Evolutionary conservation across 345 rosid species (phyloP).

Genomic region (Nephelium lappaceum): DNA sequence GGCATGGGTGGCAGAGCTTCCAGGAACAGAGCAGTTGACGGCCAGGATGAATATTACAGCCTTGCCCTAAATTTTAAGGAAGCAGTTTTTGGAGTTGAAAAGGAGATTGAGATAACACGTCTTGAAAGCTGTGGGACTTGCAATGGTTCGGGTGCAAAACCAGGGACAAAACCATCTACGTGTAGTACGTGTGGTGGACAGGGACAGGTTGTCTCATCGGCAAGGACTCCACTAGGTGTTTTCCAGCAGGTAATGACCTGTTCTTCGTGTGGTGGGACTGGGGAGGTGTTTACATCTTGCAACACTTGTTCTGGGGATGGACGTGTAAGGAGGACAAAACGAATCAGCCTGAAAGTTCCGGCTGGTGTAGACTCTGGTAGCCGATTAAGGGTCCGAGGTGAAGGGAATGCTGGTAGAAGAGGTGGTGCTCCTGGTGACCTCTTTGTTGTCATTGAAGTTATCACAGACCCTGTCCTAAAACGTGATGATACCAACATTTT

Average conservation of each 20-base stretch:
- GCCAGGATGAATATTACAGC: conserved; percentile 89
- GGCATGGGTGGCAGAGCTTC: conserved; percentile 72
- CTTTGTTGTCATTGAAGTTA: conserved; percentile 77
- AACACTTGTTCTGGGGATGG: conserved; percentile 88
- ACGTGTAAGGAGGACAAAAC: conserved; percentile 80
- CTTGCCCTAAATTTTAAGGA: conserved; percentile 83
- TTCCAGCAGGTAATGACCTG: conserved; percentile 99
- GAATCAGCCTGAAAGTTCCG: conserved; percentile 91
- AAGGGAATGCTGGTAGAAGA: conserved; percentile 91
- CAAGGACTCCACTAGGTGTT: conserved; percentile 92
- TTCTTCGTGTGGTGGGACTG: conserved; percentile 80
- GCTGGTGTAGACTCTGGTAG: conserved; percentile 98
- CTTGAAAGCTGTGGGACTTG: conserved; percentile 88
- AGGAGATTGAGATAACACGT: conserved; percentile 90
- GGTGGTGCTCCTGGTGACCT: conserved; percentile 96
- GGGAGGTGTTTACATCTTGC: conserved; percentile 79
- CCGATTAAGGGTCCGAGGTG: conserved; percentile 89
- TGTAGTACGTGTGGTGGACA: conserved; percentile 95
- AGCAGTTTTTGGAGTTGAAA: conserved; percentile 91
- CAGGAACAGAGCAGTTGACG: conserved; percentile 78
- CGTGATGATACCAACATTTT: conserved; percentile 86
- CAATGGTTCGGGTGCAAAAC: conserved; percentile 89
- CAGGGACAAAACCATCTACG: conserved; percentile 76
- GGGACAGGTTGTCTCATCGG: conserved; percentile 91
- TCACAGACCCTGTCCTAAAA: conserved; percentile 81